Evolutionary conservation across 2,329 filamentous ascomycete species (phyloP).

Genomic region (Zopfia rhizophila): DNA sequence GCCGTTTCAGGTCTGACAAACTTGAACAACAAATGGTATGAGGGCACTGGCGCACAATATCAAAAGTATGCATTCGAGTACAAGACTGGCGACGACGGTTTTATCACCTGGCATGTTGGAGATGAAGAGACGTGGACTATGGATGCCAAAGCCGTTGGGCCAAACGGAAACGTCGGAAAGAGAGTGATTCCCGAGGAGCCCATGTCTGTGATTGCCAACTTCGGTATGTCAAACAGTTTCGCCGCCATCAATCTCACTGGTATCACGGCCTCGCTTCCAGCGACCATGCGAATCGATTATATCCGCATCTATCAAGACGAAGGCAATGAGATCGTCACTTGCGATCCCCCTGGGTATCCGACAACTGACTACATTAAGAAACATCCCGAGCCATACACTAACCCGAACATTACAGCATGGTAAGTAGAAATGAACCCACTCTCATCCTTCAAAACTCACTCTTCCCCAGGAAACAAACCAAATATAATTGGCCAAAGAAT

Average conservation of each 20-base stretch:
- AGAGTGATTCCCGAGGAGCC: conserved; percentile 74
- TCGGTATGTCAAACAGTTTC: conserved; percentile 76
- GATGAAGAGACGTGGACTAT: conserved; percentile 72
- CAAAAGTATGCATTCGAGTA: conserved; percentile 69
- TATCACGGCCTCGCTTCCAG: conserved; percentile 67
- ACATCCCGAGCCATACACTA: conserved; percentile 70
- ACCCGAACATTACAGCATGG: conserved; percentile 73
- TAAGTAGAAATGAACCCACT: conserved; percentile 47
- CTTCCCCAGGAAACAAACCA: conserved; percentile 56
- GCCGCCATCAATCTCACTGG: conserved; percentile 69
- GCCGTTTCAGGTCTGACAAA: conserved; percentile 65
- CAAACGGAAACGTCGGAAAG: conserved; percentile 76
- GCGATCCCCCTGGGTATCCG: conserved; percentile 73
- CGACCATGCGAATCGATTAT: conserved; percentile 75
- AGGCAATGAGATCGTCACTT: conserved; percentile 68
- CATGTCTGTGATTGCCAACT: conserved; percentile 73
- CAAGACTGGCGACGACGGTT: conserved; percentile 65
- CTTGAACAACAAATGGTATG: conserved; percentile 68
- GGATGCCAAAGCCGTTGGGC: conserved; percentile 67
- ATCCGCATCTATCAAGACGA: conserved; percentile 76
- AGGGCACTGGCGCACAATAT: conserved; percentile 64
- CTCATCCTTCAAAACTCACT: conserved; percentile 18
- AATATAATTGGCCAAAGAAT: conserved; percentile 71
- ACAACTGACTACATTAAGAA: conserved; percentile 74
- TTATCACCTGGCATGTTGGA: conserved; percentile 76